Evolutionary conservation across 2,329 filamentous ascomycete genomes (phyloP), one percentile per base, ranked within the genome.

Genomic region (Leptographium procerum): DNA sequence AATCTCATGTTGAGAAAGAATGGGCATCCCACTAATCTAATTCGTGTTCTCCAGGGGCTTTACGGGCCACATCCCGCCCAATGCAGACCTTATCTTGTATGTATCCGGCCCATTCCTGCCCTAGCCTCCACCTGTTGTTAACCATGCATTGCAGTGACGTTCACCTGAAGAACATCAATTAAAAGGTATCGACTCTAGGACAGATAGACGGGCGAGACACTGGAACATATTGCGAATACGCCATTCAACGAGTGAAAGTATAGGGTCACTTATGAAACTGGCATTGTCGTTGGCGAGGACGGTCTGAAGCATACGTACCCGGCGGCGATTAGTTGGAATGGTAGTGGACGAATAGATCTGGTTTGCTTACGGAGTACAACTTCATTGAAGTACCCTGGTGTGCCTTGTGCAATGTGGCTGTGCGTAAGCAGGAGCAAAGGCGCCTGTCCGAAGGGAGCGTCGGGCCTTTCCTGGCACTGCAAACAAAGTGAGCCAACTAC

Each of bases 11-110:
- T 3, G 8, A 26, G 24, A 24, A 19, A n/a, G 11, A 31, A 26
- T n/a, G 31, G 43, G 22, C 36, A 45, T 52, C 28, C 56, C 57
- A 58, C 65, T 70, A 60, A 68, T 64, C 24, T 58, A 52, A 61
- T 55, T 61, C 62, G 16, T 36, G 14, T 57, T 2, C 36, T 7
- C 61, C 63, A 91, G 88, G 65, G 90, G 89, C 58, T 94, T 91
- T 76, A 83, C 87, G 36, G 85, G 84, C 59, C 77, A 85, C 67
- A 95, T 95, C 63, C 90, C 90, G 61, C 73, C 84, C 45, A 82
- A 86, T 66, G 76, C 89, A n/a, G 83, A 79, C 64, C 79, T 95
- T 62, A 80, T 95, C 75, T 95, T 95, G 89, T 94, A 80, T 79
- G 88, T 83, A 19, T n/a, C 47, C 10, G 8, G 10, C 24, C 14